Conservation (phyloP, 1,284 basidiomycete genomes). For the Fereydounia khargensis region DNA sequence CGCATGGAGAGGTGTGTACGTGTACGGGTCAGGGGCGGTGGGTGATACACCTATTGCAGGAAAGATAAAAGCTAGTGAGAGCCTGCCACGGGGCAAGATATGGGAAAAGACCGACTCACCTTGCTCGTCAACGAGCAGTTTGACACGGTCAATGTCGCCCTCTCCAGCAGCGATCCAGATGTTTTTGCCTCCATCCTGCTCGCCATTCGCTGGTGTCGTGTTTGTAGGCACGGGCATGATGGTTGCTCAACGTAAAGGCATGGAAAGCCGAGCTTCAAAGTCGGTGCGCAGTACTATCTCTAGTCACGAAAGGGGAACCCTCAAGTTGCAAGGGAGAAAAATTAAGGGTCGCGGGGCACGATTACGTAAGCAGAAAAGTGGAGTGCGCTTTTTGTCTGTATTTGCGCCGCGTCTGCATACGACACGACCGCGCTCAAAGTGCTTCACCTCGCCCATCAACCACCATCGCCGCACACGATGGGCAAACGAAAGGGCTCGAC, state of each 20-base stretch:
- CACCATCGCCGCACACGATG: slow-evolving; percentile 14
- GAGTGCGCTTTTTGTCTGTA: too few species aligned
- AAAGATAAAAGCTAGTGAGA: too few species aligned
- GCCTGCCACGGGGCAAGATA: not conserved
- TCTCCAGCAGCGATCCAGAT: slow-evolving; percentile 55
- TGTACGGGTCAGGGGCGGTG: slow-evolving; percentile 36
- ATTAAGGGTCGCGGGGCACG: too few species aligned
- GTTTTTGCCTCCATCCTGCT: slow-evolving; percentile 26
- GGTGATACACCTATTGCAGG: slow-evolving; percentile 20
- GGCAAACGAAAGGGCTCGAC: slow-evolving; percentile 48
- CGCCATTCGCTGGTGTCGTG: not conserved
- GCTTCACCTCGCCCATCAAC: not conserved
- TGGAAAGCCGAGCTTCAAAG: not conserved
- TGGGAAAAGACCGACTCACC: slow-evolving; percentile 2
- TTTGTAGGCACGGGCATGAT: slow-evolving; percentile 28
- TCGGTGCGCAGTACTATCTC: too few species aligned
- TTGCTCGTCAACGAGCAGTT: slow-evolving; percentile 37
- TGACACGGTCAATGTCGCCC: slow-evolving; percentile 47
- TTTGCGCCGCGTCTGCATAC: too few species aligned
- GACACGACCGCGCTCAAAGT: too few species aligned
- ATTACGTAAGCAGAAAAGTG: too few species aligned
- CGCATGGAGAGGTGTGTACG: slow-evolving; percentile 54
- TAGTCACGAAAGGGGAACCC: too few species aligned
- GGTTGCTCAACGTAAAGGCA: too few species aligned
- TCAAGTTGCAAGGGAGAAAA: too few species aligned